Evolutionary conservation across 2,329 filamentous ascomycete species (phyloP).

Genomic region (Ceratocystis papillata): DNA sequence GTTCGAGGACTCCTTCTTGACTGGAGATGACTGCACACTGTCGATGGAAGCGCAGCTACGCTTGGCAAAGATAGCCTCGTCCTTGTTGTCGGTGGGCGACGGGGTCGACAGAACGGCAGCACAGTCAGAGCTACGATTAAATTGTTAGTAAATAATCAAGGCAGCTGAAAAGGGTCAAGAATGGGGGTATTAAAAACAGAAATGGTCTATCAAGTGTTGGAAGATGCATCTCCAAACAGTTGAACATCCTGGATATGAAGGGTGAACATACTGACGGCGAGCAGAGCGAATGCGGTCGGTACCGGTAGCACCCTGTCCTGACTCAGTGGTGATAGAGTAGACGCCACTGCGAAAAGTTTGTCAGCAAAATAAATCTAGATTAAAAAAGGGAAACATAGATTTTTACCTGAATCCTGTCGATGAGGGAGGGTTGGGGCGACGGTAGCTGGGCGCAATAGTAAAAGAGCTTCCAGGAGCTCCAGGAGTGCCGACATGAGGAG

Average conservation of each 20-base stretch:
- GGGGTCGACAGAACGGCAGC: conserved; percentile 32
- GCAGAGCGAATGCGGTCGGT: conserved; percentile 13
- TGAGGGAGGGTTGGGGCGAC: conserved; percentile 31
- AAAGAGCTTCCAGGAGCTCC: conserved; percentile 29
- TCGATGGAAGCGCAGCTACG: conserved; percentile 39
- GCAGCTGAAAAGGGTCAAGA: neutral
- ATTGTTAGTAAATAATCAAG: conserved; percentile 30
- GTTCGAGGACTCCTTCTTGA: conserved; percentile 28
- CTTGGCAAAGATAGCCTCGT: conserved; percentile 45
- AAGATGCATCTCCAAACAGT: conserved; percentile 25
- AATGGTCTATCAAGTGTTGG: conserved; percentile 20
- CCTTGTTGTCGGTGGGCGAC: conserved; percentile 41
- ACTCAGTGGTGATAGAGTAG: conserved; percentile 18
- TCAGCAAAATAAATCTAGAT: neutral
- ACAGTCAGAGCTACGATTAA: conserved; percentile 36
- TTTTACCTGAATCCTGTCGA: conserved; percentile 15
- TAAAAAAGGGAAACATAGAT: neutral
- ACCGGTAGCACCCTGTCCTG: conserved; percentile 9
- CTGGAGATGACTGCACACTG: conserved; percentile 41
- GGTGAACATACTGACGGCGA: conserved; percentile 19
- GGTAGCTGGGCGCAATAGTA: conserved; percentile 26
- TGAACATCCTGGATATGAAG: neutral
- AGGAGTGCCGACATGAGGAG: conserved; percentile 47
- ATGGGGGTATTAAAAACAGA: neutral
- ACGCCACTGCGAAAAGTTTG: conserved; percentile 12